Percentiles rank a stretch among this genome's conserved stretches.
phyloP scores from a whole-genome alignment of 306 rosid species.

The Parietaria judaica region DNA sequence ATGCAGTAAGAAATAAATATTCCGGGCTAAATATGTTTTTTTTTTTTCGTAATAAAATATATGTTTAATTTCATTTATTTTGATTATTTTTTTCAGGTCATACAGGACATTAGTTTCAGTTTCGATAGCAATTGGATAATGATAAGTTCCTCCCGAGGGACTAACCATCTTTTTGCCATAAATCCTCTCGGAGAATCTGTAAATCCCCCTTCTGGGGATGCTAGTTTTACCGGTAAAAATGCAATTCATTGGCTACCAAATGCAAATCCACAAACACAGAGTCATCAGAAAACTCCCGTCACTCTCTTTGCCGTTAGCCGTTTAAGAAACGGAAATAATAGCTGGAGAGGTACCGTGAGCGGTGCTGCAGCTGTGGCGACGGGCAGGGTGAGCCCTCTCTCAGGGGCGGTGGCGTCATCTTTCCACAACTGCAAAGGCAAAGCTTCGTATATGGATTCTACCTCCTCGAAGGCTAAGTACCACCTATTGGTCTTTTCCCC shows the following conservation, averaged over 20 bases:
- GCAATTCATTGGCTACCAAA: conserved; percentile 32
- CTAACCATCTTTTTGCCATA: conserved; percentile 86
- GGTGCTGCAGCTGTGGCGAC: conserved; percentile 97
- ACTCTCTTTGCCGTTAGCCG: conserved; percentile 79
- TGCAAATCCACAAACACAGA: conserved; percentile 38
- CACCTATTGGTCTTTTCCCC: conserved; percentile 80
- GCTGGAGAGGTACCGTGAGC: conserved; percentile 84
- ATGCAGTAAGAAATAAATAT: conserved; percentile 57
- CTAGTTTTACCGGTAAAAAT: conserved; percentile 33
- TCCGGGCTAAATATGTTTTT: background rate
- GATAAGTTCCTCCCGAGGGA: conserved; percentile 97
- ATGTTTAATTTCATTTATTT: conserved; percentile 6
- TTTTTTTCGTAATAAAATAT: conserved; percentile 2
- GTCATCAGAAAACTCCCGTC: conserved; percentile 50
- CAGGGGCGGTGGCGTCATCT: conserved; percentile 80
- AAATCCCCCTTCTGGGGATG: conserved; percentile 47
- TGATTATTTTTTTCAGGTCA: conserved; percentile 48
- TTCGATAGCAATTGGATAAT: conserved; percentile 95
- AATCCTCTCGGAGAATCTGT: conserved; percentile 79
- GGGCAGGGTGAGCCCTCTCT: conserved; percentile 50
- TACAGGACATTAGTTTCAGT: conserved; percentile 93
- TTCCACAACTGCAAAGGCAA: conserved; percentile 55
- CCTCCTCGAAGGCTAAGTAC: conserved; percentile 47
- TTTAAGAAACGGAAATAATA: conserved; percentile 68
- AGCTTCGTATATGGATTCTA: conserved; percentile 34